phyloP scores from a whole-genome alignment of 2,329 filamentous ascomycete species.

The Pleoardoris graminearum region DNA sequence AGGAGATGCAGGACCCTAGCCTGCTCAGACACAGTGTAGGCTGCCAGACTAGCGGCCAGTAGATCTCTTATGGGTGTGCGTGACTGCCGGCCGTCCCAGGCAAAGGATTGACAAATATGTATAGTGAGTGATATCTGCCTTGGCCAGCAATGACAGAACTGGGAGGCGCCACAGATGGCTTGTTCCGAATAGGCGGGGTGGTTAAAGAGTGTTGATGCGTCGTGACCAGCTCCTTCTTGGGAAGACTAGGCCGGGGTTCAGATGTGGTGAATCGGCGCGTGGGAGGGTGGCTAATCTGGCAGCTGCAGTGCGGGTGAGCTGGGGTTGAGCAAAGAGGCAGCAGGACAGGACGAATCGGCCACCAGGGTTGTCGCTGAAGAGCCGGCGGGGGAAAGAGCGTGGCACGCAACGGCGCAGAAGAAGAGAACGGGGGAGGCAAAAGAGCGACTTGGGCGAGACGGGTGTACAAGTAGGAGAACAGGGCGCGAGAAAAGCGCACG shows the following conservation, averaged over 20 bases:
- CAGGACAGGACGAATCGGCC: conserved; percentile 24
- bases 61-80: conserved; percentile 1
- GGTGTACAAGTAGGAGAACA: conserved; percentile 18
- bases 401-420: conserved; percentile 25
- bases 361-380: conserved; percentile 38
- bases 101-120: conserved; percentile 29
- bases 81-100: conserved; percentile 24
- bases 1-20: conserved; percentile 13
- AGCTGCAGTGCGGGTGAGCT: conserved; percentile 29
- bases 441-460: conserved; percentile 37
- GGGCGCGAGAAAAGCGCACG: conserved; percentile 3
- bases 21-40: neutral
- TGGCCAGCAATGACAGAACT: conserved; percentile 46
- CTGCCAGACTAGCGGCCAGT: conserved; percentile 1
- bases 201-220: conserved; percentile 22
- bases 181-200: conserved; percentile 19
- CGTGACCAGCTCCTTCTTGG: conserved; percentile 31
- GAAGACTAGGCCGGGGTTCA: conserved; percentile 30
- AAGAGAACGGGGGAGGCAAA: conserved; percentile 30
- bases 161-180: conserved; percentile 21
- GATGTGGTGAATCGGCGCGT: conserved; percentile 25
- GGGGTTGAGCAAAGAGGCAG: conserved; percentile 28
- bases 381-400: conserved; percentile 29
- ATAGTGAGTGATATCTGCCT: conserved; percentile 40
- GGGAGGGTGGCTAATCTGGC: conserved; percentile 34